Base-by-base conservation (phyloP, 1,284 basidiomycete species). In the Ganoderma multipileum region DNA sequence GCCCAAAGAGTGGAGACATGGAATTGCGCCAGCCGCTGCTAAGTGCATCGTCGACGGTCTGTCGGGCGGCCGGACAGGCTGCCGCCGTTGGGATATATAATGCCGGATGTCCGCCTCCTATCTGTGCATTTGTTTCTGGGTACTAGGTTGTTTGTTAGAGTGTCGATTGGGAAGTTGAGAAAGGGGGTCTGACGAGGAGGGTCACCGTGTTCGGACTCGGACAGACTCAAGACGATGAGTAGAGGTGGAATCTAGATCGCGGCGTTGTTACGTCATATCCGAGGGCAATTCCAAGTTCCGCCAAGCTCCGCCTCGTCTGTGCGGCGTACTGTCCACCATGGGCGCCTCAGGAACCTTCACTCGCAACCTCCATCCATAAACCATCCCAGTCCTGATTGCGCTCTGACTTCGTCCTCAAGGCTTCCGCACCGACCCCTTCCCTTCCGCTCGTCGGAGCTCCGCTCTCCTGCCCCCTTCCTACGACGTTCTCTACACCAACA, bases 321-420 rank as follows among this genome's bases (percentile, higher is more conserved):
- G 38, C 50, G 26, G 55, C 33, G 33, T 23, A 50, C 26, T 12
- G 20, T 41, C 61, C 28, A 39, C 8, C 23, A 26, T 59, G 58
- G 62, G 63, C 67, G 62, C 18, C 63, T 64, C 33, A 16, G 12
- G 23, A n/a, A 59, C 11, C 55, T 28, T 65, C 61, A 38, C 67
- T 63, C 52, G 63, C 69, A 63, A 72, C 73, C 16, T 61, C 69
- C 73, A 72, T 68, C 73, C 39, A 60, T 60, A 39, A 60, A 42
- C 58, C 20, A 39, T 60, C 58, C 58, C 42, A 38, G 38, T 60
- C 58, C 58, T 28, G 58, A 60, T 41, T 39, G 38, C 65, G 38
- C 57, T 64, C 63, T 63, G 42, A 69, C 44, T 70, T 68, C 69
- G 58, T 69, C 65, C 68, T 68, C 68, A 71, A 68, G 71, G 69